Conservation (phyloP, 2,329 filamentous ascomycete species). For the Botrytis fragariae region DNA sequence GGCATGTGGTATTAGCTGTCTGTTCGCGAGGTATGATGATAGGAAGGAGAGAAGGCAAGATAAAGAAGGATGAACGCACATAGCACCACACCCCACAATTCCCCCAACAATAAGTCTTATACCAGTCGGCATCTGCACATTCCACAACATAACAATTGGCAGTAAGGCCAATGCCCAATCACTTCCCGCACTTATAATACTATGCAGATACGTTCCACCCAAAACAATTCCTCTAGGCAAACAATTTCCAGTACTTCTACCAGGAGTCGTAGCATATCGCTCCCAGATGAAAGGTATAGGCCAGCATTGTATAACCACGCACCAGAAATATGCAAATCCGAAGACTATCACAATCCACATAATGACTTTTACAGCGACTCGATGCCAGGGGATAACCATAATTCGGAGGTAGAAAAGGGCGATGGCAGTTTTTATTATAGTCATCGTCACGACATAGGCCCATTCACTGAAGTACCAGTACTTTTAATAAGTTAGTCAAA, state of each 20-base stretch:
- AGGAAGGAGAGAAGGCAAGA: no score
- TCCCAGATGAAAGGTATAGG: not conserved
- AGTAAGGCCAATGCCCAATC: not conserved
- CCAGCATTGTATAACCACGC: not conserved
- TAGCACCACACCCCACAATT: not conserved
- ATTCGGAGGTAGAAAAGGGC: slow-evolving; percentile 7
- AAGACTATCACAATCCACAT: slow-evolving; percentile 2
- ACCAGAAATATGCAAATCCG: not conserved
- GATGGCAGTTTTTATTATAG: not conserved
- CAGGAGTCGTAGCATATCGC: not conserved
- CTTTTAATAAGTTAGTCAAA: not conserved
- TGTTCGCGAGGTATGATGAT: not conserved
- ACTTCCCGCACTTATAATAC: not conserved
- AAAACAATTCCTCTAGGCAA: not conserved
- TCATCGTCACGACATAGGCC: not conserved
- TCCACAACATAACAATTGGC: slow-evolving; percentile 2
- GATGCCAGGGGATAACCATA: not conserved
- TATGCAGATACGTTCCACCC: not conserved
- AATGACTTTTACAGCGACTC: not conserved
- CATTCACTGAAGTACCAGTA: not conserved
- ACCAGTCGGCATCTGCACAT: not conserved
- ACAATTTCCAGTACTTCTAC: not conserved
- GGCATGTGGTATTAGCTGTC: not conserved
- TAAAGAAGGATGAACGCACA: not conserved
- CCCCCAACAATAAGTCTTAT: not conserved